Evolutionary conservation across 2,329 filamentous ascomycete genomes (phyloP), one percentile per base, ranked within the genome.

Genomic region (Aspergillus chevalieri): DNA sequence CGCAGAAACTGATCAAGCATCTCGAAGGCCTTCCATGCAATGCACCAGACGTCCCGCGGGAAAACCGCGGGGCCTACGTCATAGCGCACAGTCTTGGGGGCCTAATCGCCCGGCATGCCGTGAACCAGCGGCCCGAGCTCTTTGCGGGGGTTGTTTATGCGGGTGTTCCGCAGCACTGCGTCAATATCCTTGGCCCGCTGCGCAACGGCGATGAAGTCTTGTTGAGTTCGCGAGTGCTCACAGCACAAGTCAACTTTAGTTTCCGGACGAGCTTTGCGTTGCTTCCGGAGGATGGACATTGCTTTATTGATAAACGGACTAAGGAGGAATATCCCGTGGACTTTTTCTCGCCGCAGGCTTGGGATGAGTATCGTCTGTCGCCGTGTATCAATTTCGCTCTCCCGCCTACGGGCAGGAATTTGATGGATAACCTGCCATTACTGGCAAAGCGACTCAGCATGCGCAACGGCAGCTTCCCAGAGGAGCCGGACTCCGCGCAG

Each of bases 181-280:
- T 96, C 65, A 96, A 95, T 65, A 93, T 95, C 46, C 78, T 96
- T 3, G 92, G 92, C 0, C 91, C 91, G 1, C 68, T 97, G 10
- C 84, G 91, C 33, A 92, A 95, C 59, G 91, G 91, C n/a, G 91
- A 97, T 63, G 87, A 91, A 15, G 90, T 96, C 0, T 78, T 95
- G 1, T 77, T 96, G 51, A 95, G 91, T 61, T 90, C 90, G 53
- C 88, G 89, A 56, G 86, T 96, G 0, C 78, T 97, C 14, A 95
- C 90, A 1, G 90, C 92, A 0, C 88, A 93, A 63, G 91, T 95
- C 58, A 95, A 95, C 69, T 95, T 97, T 62, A 90, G 87, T 0
- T 83, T 97, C 45, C 81, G 92, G 6, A 95, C 90, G 0, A 91
- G 84, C 39, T 96, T 88, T 62, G 83, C 85, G 9, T 82, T 96